Evolutionary conservation across 768 basidiomycete species (phyloP), one percentile per base, ranked within the genome.

Genomic region (Rubroboletus satanas): DNA sequence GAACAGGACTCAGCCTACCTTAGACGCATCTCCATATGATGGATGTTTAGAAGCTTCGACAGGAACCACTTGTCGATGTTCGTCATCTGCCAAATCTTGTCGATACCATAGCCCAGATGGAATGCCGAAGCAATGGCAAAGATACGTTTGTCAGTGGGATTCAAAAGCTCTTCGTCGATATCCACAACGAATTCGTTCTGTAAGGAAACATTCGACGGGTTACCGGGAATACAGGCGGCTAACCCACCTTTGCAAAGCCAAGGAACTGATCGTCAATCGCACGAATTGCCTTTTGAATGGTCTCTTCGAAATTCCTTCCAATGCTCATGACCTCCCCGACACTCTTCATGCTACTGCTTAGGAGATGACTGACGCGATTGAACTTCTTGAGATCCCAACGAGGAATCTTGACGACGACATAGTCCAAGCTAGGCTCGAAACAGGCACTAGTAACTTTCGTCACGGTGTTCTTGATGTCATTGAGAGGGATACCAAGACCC

Each of bases 311-410:
- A 5, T 94, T 97, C 63, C 96, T 79, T 14, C 96, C 96, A 61
- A 99, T 98, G 62, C 91, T 93, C 97, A 99, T 99, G 54, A 99
- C 96, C 73, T 99, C 96, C 28, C 96, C 96, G 8, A 99, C 96
- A 64, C 90, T 93, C 81, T 98, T 98, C 96, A 99, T 98, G 73
- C 90, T 93, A 62, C 89, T 92, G 72, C 92, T 93, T 46, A 99
- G 76, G 38, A 90, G 78, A 55, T 88, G 83, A 69, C 91, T 94
- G 65, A 99, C 96, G 44, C 96, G 85, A 65, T 65, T 93, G 77
- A 99, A 99, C 80, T 99, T 99, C 74, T 95, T 95, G 67, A 98
- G 77, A 74, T 99, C 97, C 96, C 96, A 99, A 60, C 96, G 88
- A 52, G 96, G 96, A 65, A 99, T 97, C 78, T 99, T 98, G 68